Percentiles rank a stretch among this genome's conserved stretches.
Conservation (phyloP, 1,284 basidiomycete genomes). For the Boletus holoroseus region DNA sequence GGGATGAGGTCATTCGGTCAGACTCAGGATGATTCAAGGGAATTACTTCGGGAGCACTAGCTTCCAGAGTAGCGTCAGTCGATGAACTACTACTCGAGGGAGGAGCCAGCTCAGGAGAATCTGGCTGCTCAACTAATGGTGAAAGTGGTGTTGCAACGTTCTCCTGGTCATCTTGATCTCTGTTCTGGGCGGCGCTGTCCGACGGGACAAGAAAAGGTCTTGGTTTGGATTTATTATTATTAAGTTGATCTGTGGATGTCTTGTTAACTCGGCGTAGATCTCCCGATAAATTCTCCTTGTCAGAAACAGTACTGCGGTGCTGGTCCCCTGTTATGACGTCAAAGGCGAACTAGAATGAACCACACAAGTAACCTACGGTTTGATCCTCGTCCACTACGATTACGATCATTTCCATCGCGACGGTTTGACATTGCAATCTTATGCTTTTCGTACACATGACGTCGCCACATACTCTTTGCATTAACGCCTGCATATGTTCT, state of each 20-base stretch:
- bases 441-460: conserved; percentile 80
- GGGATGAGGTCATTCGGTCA: conserved; percentile 19
- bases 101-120: conserved; percentile 16
- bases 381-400: conserved; percentile 50
- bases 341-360: conserved; percentile 1
- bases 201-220: conserved; percentile 24
- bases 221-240: conserved; percentile 19
- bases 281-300: conserved; percentile 33
- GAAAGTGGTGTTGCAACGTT: not conserved
- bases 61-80: conserved; percentile 2
- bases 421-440: conserved; percentile 81
- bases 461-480: conserved; percentile 82
- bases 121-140: conserved; percentile 15
- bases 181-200: conserved; percentile 12
- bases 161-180: conserved; percentile 12
- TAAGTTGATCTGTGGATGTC: conserved; percentile 17
- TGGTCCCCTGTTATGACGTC: conserved; percentile 32
- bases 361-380: conserved; percentile 45
- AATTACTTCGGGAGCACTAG: not conserved
- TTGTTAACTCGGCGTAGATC: conserved; percentile 30
- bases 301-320: conserved; percentile 27
- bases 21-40: not conserved
- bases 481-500: conserved; percentile 76
- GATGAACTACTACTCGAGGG: conserved; percentile 3
- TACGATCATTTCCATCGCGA: conserved; percentile 59